phyloP scores from a whole-genome alignment of 2,329 filamentous ascomycete species.

The Akanthomyces lecanii region DNA sequence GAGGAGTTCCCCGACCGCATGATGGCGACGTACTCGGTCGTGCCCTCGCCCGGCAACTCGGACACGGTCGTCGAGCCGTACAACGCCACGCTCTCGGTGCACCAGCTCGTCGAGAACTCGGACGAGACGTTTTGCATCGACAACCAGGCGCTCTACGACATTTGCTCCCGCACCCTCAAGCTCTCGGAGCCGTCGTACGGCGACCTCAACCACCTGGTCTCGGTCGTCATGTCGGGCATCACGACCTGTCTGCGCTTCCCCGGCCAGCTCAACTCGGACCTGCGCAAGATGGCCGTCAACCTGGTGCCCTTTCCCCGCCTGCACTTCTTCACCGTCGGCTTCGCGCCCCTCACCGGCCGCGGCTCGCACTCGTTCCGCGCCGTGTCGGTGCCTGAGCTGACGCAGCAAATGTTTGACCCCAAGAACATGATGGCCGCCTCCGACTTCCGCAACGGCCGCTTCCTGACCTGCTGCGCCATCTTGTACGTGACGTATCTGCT shows the following conservation, averaged over 20 bases:
- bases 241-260: constrained; percentile 99
- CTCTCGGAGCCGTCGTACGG: constrained; percentile 97
- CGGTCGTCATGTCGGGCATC: constrained; percentile 98
- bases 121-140: constrained; percentile 99
- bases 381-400: constrained; percentile 94
- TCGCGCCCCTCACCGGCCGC: constrained; percentile 89
- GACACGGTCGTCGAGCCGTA: constrained; percentile 99
- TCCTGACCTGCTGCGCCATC: constrained; percentile 98
- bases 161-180: constrained; percentile 99
- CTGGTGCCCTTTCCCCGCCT: constrained; percentile 95
- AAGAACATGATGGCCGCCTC: constrained; percentile 99
- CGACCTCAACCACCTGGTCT: constrained; percentile 98
- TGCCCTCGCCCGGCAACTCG: constrained; percentile 98
- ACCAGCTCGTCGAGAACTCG: constrained; percentile 99
- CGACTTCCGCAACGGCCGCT: constrained; percentile 99
- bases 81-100: constrained; percentile 97
- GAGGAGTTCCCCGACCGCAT: constrained; percentile 99
- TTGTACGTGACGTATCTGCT: constrained; percentile 43
- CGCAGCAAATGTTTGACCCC: constrained; percentile 99
- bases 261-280: constrained; percentile 98
- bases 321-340: constrained; percentile 99
- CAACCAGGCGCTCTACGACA: constrained; percentile 99
- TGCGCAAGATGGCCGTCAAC: constrained; percentile 99
- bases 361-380: constrained; percentile 91
- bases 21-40: constrained; percentile 99